Conservation (phyloP, 2,329 filamentous ascomycete genomes). For the Pestalotiopsis sp. region DNA sequence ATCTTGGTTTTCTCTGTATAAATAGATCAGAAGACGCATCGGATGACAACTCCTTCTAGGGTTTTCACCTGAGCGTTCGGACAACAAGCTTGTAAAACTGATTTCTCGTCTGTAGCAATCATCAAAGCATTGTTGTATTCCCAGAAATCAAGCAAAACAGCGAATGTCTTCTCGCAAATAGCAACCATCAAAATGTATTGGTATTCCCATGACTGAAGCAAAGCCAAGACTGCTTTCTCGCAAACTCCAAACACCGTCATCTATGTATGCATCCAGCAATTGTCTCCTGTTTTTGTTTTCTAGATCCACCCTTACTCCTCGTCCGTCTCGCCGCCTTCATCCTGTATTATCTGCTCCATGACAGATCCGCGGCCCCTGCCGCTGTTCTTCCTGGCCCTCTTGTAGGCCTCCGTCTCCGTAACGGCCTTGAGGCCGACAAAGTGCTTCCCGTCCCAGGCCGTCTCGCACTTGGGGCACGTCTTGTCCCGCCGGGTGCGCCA, state of each 20-base stretch:
- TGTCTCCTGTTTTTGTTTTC: conserved; percentile 20
- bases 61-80: too few species aligned
- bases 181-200: neutral
- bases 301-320: conserved; percentile 26
- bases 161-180: neutral
- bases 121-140: too few species aligned
- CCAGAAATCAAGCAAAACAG: too few species aligned
- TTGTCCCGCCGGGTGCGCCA: conserved; percentile 67
- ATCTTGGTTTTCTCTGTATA: too few species aligned
- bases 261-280: neutral
- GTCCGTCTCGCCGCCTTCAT: conserved; percentile 29
- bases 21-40: too few species aligned
- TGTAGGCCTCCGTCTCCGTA: conserved; percentile 55
- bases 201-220: neutral
- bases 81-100: too few species aligned
- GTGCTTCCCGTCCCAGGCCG: conserved; percentile 50
- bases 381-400: conserved; percentile 43
- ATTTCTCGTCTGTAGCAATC: too few species aligned
- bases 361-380: conserved; percentile 34
- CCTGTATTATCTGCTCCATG: conserved; percentile 35
- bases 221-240: neutral
- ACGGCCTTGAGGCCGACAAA: conserved; percentile 61
- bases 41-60: too few species aligned
- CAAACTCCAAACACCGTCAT: neutral
- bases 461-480: conserved; percentile 66